Conservation (phyloP, 805 yeast species). For the Scheffersomyces amazonensis region DNA sequence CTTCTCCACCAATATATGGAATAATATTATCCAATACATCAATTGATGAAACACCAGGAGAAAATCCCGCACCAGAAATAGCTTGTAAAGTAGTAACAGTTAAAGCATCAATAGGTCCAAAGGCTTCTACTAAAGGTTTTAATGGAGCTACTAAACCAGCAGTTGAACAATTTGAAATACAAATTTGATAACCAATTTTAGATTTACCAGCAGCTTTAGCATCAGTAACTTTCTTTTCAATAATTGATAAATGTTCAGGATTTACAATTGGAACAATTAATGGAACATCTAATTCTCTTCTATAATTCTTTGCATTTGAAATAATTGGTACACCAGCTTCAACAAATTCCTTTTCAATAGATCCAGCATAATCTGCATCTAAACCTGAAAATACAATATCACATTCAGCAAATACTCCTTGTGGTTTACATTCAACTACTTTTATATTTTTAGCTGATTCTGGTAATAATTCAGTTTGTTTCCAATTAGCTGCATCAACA, state of each 20-base stretch:
- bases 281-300: slow-evolving; percentile 85
- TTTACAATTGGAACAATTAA: slow-evolving; percentile 93
- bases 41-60: slow-evolving; percentile 96
- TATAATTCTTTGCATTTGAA: slow-evolving; percentile 94
- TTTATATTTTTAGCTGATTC: slow-evolving; percentile 55
- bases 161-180: slow-evolving; percentile 97
- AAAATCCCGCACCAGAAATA: slow-evolving; percentile 96
- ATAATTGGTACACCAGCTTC: slow-evolving; percentile 80
- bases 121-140: slow-evolving; percentile 85
- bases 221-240: slow-evolving; percentile 53
- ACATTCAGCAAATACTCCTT: slow-evolving; percentile 74
- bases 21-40: slow-evolving; percentile 92
- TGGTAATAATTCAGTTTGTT: slow-evolving; percentile 85
- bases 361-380: slow-evolving; percentile 91
- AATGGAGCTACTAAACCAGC: slow-evolving; percentile 97
- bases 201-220: slow-evolving; percentile 54
- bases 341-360: slow-evolving; percentile 80
- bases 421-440: slow-evolving; percentile 77
- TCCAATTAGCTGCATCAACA: slow-evolving; percentile 87
- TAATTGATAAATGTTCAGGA: slow-evolving; percentile 80
- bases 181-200: slow-evolving; percentile 80
- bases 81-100: slow-evolving; percentile 95
- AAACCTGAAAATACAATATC: slow-evolving; percentile 93
- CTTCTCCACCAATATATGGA: slow-evolving; percentile 95
- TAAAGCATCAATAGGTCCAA: slow-evolving; percentile 86